Conservation (phyloP, 345 rosid species). For the Eucalyptus tenuipes region DNA sequence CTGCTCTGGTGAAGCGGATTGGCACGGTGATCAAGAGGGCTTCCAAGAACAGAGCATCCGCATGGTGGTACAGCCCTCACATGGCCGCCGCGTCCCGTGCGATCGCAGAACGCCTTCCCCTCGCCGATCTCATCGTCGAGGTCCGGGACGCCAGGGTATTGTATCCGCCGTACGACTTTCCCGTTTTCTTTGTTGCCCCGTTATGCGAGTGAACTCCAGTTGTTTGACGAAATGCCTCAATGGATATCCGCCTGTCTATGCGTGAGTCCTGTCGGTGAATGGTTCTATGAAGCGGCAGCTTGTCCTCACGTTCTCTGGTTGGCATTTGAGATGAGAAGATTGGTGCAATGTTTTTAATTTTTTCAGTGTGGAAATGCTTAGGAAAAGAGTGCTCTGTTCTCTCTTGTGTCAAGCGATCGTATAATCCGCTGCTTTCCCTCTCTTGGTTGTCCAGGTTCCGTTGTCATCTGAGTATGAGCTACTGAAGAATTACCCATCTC, state of each 20-base stretch:
- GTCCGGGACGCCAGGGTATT: conserved; percentile 76
- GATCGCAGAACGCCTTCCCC: conserved; percentile 41
- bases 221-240: conserved; percentile 35
- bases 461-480: conserved; percentile 48
- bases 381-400: background rate
- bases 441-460: conserved; percentile 35
- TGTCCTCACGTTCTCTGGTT: background rate
- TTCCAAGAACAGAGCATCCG: conserved; percentile 6
- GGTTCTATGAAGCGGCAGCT: background rate
- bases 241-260: background rate
- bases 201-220: background rate
- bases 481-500: conserved; percentile 10
- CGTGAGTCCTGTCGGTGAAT: background rate
- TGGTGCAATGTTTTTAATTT: background rate
- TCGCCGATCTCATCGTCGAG: conserved; percentile 51
- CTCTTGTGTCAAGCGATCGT: background rate
- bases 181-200: background rate
- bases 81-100: conserved; percentile 73
- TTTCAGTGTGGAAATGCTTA: background rate
- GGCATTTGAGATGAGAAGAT: background rate
- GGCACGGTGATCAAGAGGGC: conserved; percentile 33
- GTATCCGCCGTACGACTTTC: background rate
- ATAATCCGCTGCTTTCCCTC: background rate
- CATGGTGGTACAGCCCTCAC: conserved; percentile 53
- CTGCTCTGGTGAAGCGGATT: conserved; percentile 16